These are phyloP conservation scores for Pinus albicaulis DNA, from an alignment of 75 land plant species.

Conservation along the genomic window DNA sequence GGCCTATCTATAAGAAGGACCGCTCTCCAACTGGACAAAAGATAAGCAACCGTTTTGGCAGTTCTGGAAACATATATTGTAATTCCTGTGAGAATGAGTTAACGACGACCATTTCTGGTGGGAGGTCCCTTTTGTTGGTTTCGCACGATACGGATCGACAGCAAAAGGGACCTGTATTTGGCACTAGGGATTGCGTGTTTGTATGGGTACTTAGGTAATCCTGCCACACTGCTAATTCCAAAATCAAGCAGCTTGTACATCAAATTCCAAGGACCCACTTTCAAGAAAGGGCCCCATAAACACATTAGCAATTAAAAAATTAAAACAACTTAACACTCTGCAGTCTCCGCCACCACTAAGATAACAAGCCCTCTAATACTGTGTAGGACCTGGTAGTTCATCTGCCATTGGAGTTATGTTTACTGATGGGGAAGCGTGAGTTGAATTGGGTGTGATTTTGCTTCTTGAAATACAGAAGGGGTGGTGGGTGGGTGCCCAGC, in stretches of 20 bases:
- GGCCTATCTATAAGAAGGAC: constrained; percentile 5
- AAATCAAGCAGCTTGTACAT: constrained; percentile 6
- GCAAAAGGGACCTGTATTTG: neutral
- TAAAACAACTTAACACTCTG: neutral
- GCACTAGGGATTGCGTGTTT: neutral
- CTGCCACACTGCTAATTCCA: neutral
- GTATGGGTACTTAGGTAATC: neutral
- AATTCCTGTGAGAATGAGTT: neutral
- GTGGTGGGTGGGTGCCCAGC: constrained; percentile 1
- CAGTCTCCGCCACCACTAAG: neutral
- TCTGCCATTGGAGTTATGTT: neutral
- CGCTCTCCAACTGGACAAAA: constrained; percentile 6
- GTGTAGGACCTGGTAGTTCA: neutral
- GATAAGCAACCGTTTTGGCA: constrained; percentile 2
- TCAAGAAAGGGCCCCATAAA: neutral
- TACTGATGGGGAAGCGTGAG: neutral
- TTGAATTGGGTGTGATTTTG: constrained; percentile 8
- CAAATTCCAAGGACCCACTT: constrained; percentile 8
- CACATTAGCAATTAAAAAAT: neutral
- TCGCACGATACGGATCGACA: constrained; percentile 11
- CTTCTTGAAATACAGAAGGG: neutral
- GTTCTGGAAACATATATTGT: neutral
- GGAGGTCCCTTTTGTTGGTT: constrained; percentile 12
- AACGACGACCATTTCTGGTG: neutral
- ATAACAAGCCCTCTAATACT: neutral